Conservation (phyloP, 1,139 yeast species). For the Scheffersomyces parashehatae region DNA sequence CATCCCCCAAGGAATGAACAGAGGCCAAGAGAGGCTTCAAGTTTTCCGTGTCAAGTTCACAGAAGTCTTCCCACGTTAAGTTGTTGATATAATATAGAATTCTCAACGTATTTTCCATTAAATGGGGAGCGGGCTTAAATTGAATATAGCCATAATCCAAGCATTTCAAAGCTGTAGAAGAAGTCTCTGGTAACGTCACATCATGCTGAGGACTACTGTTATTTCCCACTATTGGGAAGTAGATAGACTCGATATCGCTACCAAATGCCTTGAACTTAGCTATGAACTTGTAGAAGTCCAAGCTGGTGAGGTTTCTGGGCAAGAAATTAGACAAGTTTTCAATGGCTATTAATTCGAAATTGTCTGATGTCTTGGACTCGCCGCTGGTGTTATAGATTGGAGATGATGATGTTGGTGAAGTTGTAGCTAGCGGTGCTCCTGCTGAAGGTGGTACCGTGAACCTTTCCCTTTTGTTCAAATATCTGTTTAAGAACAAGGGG, state of each 20-base stretch:
- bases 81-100: conserved; percentile 34
- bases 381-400: not conserved
- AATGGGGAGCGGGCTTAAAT: conserved; percentile 18
- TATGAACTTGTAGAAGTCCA: conserved; percentile 23
- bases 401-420: conserved; percentile 3
- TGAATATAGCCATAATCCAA: conserved; percentile 34
- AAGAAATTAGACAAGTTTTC: conserved; percentile 43
- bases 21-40: conserved; percentile 10
- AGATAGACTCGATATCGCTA: conserved; percentile 44
- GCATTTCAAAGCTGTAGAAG: conserved; percentile 11
- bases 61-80: conserved; percentile 26
- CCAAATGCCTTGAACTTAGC: conserved; percentile 34
- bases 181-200: conserved; percentile 7
- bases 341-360: conserved; percentile 39
- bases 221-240: conserved; percentile 35
- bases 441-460: conserved; percentile 15
- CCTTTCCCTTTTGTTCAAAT: conserved; percentile 21
- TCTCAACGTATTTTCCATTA: conserved; percentile 25
- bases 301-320: conserved; percentile 18
- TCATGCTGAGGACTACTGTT: conserved; percentile 9
- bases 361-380: conserved; percentile 1
- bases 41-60: conserved; percentile 14
- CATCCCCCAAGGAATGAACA: not conserved
- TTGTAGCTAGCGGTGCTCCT: conserved; percentile 13
- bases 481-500: conserved; percentile 15